These are phyloP conservation scores for Penicillium sumatraense DNA, from an alignment of 2,329 filamentous ascomycete genomes.

Conservation along the genomic window DNA sequence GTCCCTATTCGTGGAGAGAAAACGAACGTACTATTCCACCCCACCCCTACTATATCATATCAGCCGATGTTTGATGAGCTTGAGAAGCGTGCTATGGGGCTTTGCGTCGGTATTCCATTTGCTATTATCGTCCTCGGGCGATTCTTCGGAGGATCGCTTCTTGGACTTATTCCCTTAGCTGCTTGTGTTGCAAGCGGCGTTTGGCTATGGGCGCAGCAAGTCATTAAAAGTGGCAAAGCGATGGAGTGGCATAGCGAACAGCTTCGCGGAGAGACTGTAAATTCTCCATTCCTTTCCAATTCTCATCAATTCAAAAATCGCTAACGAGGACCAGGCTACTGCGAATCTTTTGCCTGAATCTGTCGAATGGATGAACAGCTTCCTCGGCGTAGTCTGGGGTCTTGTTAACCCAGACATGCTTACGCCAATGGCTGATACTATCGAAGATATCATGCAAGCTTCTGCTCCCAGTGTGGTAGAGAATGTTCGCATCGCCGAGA, in stretches of 20 bases:
- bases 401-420: constrained; percentile 97
- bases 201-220: constrained; percentile 87
- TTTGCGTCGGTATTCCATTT: constrained; percentile 73
- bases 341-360: constrained; percentile 90
- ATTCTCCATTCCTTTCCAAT: constrained; percentile 15
- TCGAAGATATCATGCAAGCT: constrained; percentile 96
- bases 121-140: constrained; percentile 78
- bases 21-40: constrained; percentile 94
- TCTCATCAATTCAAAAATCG: neutral
- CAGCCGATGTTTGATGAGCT: constrained; percentile 82
- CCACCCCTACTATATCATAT: constrained; percentile 86
- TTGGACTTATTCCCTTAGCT: constrained; percentile 75
- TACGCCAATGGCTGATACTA: constrained; percentile 83
- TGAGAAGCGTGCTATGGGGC: constrained; percentile 72
- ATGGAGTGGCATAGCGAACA: constrained; percentile 89
- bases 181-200: constrained; percentile 75
- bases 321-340: constrained; percentile 62
- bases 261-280: constrained; percentile 75
- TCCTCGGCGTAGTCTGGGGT: constrained; percentile 83
- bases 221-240: constrained; percentile 79
- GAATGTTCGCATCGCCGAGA: constrained; percentile 92
- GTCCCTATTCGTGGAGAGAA: constrained; percentile 96
- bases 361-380: constrained; percentile 94
- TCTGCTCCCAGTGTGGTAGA: constrained; percentile 90
- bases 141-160: constrained; percentile 76